Base-by-base conservation (phyloP, 768 basidiomycete species). In the Sporobolomyces pararoseus region DNA sequence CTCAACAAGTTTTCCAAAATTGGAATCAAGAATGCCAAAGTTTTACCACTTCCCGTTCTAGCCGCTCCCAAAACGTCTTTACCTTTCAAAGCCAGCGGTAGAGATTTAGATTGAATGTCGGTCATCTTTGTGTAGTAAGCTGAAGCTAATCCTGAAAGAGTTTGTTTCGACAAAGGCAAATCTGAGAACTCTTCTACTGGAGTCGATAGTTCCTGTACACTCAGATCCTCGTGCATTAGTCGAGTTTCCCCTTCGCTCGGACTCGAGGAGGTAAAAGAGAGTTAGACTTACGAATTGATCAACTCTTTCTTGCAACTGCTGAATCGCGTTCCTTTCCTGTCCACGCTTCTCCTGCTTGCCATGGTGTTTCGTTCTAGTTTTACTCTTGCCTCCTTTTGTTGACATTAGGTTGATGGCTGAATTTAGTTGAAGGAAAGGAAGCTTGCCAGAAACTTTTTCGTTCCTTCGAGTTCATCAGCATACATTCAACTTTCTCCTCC, bases 121-220 rank as follows among this genome's bases (percentile, higher is more conserved):
- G 73, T 74, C 25, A 71, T 37, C 27, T 57, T 62, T 25, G 66
- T 65, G 70, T 71, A 74, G 58, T 75, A 71, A 42, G 64, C 65
- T 4, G 60, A 57, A 23, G 16, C 54, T 77, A 65, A 68, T 86
- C 90, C 91, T 80, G 85, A 84, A 76, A 89, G 88, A 3, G 91
- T 91, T 21, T 82, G 79, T 17, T 86, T 83, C 0, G 90, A 92
- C 50, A 95, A 85, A 9, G 91, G 91, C 25, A 93, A 83, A 75
- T 89, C 86, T 27, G 84, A 75, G 78, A 93, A 93, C 4, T 83
- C 79, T 64, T 83, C 83, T 29, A 88, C 77, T 39, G 82, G 84
- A 32, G 4, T 81, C 80, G 9, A 84, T 3, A 61, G 32, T 79
- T 4, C 85, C 78, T 50, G 83, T 82, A 88, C 89, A 9, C 10